phyloP scores from a whole-genome alignment of 2,329 filamentous ascomycete genomes.

The Ambrosiella beaveri region DNA sequence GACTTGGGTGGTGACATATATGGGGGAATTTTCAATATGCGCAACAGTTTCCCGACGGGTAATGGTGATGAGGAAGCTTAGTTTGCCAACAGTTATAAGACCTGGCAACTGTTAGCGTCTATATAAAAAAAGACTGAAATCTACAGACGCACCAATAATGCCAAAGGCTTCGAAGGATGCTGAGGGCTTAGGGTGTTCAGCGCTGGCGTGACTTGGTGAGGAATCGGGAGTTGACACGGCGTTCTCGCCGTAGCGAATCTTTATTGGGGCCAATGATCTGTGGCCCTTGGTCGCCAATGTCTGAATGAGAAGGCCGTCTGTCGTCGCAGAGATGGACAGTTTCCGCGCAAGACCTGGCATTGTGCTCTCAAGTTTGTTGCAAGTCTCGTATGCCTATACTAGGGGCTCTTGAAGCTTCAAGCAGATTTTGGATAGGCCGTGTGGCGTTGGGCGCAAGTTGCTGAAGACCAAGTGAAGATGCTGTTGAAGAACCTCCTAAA shows the following conservation, averaged over 20 bases:
- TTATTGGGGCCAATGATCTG: slow-evolving; percentile 38
- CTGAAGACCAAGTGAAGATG: no score
- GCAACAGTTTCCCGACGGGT: slow-evolving; percentile 77
- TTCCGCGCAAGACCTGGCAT: slow-evolving; percentile 72
- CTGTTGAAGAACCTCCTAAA: no score
- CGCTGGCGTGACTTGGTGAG: slow-evolving; percentile 12
- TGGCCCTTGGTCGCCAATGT: slow-evolving; percentile 46
- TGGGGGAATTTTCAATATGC: slow-evolving; percentile 59
- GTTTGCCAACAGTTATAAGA: slow-evolving; percentile 63
- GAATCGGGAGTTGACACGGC: slow-evolving; percentile 5
- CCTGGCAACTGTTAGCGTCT: slow-evolving; percentile 34
- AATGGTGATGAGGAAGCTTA: slow-evolving; percentile 74
- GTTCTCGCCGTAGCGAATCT: slow-evolving; percentile 50
- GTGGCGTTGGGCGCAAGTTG: no score
- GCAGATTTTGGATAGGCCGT: no score
- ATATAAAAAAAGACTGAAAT: not conserved
- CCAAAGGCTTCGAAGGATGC: slow-evolving; percentile 43
- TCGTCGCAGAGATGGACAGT: slow-evolving; percentile 60
- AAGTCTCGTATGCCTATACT: no score
- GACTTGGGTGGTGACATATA: slow-evolving; percentile 80
- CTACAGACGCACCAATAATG: slow-evolving; percentile 31
- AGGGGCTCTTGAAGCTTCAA: no score
- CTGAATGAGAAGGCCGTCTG: slow-evolving; percentile 70
- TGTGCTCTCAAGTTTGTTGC: not conserved
- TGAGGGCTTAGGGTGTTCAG: slow-evolving; percentile 27